These are phyloP conservation scores for Tolypocladium ophioglossoides DNA, from an alignment of 2,329 filamentous ascomycete genomes.

Conservation along the genomic window DNA sequence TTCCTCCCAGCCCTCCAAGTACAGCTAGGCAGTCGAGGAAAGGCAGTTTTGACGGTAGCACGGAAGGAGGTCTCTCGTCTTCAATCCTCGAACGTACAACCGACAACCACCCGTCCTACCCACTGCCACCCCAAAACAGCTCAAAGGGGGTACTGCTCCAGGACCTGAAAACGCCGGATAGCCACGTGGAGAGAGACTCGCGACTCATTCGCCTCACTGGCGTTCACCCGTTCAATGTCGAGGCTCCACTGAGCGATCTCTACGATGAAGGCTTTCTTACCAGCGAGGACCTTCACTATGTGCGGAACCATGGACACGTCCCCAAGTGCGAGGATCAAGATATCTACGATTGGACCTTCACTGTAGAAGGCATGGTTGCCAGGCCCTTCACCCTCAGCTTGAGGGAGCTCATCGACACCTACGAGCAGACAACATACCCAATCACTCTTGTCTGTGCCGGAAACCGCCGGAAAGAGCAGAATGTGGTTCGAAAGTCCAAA, in stretches of 20 bases:
- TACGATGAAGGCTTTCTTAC: constrained; percentile 79
- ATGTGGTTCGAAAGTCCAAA: constrained; percentile 80
- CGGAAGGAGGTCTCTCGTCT: too few relatives aligned
- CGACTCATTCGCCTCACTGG: constrained; percentile 80
- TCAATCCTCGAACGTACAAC: too few relatives aligned
- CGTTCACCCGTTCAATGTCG: constrained; percentile 83
- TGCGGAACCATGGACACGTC: constrained; percentile 80
- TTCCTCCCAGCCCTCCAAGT: constrained; percentile 29
- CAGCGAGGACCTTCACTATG: constrained; percentile 80
- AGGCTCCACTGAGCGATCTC: constrained; percentile 68
- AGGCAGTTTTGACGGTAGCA: constrained; percentile 17
- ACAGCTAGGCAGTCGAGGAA: constrained; percentile 26
- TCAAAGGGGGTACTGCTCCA: constrained; percentile 56
- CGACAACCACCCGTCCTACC: constrained; percentile 26
- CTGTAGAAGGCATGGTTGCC: constrained; percentile 74
- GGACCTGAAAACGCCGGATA: constrained; percentile 75
- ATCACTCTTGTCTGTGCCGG: constrained; percentile 87
- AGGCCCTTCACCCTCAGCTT: constrained; percentile 64
- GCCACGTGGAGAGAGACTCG: constrained; percentile 68
- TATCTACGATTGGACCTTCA: constrained; percentile 70
- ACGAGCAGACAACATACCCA: constrained; percentile 74
- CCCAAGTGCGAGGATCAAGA: constrained; percentile 63
- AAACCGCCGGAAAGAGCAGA: constrained; percentile 88
- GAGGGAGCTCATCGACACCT: constrained; percentile 60
- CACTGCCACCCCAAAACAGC: constrained; percentile 57